Evolutionary conservation across 805 yeast species (phyloP).

Genomic region (Yamadazyma philogaea): DNA sequence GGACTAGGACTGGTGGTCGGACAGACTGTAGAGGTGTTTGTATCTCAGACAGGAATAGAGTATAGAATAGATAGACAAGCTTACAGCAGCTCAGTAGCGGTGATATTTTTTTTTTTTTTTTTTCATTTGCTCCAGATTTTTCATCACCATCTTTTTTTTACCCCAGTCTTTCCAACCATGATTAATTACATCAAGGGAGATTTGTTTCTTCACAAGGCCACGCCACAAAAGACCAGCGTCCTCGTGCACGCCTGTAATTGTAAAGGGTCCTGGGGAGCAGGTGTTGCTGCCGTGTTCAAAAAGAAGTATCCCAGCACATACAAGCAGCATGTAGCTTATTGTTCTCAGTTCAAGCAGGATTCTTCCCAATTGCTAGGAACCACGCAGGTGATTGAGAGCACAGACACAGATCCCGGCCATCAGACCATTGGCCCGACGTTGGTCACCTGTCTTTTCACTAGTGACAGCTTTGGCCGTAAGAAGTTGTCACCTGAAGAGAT

Average conservation of each 20-base stretch:
- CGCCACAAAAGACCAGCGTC: slow-evolving; percentile 33
- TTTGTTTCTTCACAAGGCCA: slow-evolving; percentile 38
- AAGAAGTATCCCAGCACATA: slow-evolving; percentile 56
- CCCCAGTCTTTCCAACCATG: not conserved
- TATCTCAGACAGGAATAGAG: not conserved
- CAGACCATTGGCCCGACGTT: slow-evolving; percentile 8
- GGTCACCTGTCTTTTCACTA: slow-evolving; percentile 72
- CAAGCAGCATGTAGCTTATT: slow-evolving; percentile 43
- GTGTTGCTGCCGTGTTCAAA: slow-evolving; percentile 63
- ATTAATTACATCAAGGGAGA: slow-evolving; percentile 43
- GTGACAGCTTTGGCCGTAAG: slow-evolving; percentile 46
- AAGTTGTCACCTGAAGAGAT: slow-evolving; percentile 45
- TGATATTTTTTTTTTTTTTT: too few species aligned
- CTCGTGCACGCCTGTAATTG: slow-evolving; percentile 81
- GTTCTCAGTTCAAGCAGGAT: slow-evolving; percentile 24
- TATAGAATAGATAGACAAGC: not conserved
- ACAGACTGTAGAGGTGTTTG: not conserved
- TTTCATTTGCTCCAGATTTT: too few species aligned
- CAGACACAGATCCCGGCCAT: slow-evolving; percentile 28
- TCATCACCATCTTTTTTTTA: not conserved
- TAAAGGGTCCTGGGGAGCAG: slow-evolving; percentile 81
- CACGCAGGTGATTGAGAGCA: slow-evolving; percentile 42
- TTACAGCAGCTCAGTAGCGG: too few species aligned
- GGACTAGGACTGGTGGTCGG: not conserved
- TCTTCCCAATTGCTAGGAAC: slow-evolving; percentile 50